Base-by-base conservation (phyloP, 768 basidiomycete species). In the Cystoderma amianthinum region DNA sequence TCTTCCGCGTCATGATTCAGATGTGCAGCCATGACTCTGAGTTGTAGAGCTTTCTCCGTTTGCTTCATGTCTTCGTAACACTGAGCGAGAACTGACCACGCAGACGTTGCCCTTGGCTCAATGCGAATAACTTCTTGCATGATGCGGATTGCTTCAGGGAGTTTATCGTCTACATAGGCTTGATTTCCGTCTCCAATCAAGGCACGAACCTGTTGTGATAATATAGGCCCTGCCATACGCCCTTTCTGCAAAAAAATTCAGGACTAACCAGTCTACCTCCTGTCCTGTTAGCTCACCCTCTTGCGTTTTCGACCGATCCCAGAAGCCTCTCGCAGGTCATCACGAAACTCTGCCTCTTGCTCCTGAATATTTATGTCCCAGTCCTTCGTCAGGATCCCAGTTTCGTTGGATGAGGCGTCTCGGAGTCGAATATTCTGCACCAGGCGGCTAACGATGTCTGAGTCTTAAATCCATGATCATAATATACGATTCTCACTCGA, bases 81-180 rank as follows among this genome's bases (percentile, higher is more conserved):
- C 48, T 84, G 78, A 2, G 87, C 90, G 4, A 97, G 75, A 0
- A 92, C 88, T 5, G 80, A 78, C 94, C 94, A 99, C 1, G 92
- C 87, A 2, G 78, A 63, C 0, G 74, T 68, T 1, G 91, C 85
- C 13, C 86, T 78, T 2, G 94, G 91, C 56, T 99, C 95, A 42
- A 93, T 89, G 6, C 90, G 79, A 41, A 99, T 91, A 48, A 96
- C 88, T 55, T 98, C 91, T 55, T 85, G 82, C 77, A 93, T 87
- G 18, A 83, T 72, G 15, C 79, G 75, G 24, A 91, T 80, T 1
- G 91, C 83, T 49, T 83, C 72, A 2, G 69, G 61, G 6, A 80
- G 63, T 42, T 89, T 62, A 45, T 67, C 76, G 51, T 84, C 78
- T 38, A 94, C 77, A 58, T 89, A 96, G 2, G 85, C 85, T 52